phyloP scores from a whole-genome alignment of 1,284 basidiomycete species.

The Irpex lacteus region DNA sequence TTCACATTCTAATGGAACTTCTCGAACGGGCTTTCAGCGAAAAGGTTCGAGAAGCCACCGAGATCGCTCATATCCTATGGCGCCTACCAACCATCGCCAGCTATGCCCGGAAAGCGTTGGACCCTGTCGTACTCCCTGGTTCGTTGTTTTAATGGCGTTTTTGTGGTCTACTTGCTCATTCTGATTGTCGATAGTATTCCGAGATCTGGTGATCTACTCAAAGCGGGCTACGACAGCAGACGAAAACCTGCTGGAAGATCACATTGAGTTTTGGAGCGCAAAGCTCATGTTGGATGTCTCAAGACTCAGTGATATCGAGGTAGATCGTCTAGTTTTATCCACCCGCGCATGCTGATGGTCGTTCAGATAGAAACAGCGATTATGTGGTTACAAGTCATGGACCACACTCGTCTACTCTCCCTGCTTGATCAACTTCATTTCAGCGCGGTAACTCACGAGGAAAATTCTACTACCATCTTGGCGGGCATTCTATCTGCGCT shows the following conservation, averaged over 20 bases:
- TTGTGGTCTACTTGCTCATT: background rate
- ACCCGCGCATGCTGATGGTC: background rate
- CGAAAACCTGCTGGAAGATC: background rate
- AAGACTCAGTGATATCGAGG: constrained; percentile 1
- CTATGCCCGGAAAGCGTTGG: constrained; percentile 17
- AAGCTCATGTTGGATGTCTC: background rate
- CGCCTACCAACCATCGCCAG: constrained; percentile 13
- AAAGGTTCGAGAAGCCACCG: background rate
- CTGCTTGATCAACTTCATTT: constrained; percentile 4
- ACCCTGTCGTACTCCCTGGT: constrained; percentile 32
- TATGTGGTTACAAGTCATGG: constrained; percentile 14
- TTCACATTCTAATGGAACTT: constrained; percentile 17
- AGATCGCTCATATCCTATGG: constrained; percentile 11
- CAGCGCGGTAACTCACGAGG: background rate
- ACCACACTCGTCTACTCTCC: background rate
- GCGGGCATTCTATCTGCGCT: constrained; percentile 9
- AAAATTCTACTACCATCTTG: background rate
- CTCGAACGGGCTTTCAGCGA: background rate
- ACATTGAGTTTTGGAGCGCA: background rate
- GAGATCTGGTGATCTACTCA: background rate
- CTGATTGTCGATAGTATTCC: background rate
- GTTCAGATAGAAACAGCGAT: constrained; percentile 11
- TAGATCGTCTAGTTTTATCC: background rate
- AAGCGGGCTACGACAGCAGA: background rate
- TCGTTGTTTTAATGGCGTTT: background rate